Evolutionary conservation across 176 grass and related monocot species (phyloP).

Genomic region (Carex myosuroides): DNA sequence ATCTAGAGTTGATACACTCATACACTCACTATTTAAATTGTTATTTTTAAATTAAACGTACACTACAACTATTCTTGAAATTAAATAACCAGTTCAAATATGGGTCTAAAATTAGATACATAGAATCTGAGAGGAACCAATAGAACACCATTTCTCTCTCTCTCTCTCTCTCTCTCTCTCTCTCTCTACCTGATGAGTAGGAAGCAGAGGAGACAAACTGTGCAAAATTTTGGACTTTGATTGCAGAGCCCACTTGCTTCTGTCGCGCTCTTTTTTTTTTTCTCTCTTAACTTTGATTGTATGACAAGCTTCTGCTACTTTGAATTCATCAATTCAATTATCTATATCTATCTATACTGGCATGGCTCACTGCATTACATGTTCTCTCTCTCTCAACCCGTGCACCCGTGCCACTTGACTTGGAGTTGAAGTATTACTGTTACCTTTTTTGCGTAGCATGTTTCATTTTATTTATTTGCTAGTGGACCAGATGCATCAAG

Average conservation of each 20-base stretch:
- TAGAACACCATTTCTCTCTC: neutral
- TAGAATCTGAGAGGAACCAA: neutral
- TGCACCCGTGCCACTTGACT: slow-evolving; percentile 10
- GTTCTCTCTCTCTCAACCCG: neutral
- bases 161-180: neutral
- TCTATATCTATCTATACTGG: neutral
- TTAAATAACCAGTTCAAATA: no score
- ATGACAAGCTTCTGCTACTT: slow-evolving; percentile 14
- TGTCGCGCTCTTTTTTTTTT: neutral
- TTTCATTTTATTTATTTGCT: neutral
- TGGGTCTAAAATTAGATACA: neutral
- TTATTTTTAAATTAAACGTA: no score
- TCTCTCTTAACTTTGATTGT: slow-evolving; percentile 16
- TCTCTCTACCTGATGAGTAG: neutral
- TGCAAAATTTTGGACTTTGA: slow-evolving; percentile 15
- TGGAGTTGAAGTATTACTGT: slow-evolving; percentile 5
- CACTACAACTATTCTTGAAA: no score
- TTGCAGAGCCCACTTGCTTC: slow-evolving; percentile 14
- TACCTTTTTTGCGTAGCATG: neutral
- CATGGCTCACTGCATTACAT: neutral
- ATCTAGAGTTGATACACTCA: no score
- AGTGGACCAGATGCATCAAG: neutral
- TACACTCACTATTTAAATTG: no score
- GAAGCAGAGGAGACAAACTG: slow-evolving; percentile 12
- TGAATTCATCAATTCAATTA: neutral